Conservation (phyloP, 1,284 basidiomycete genomes). For the Ganoderma leucocontextum region DNA sequence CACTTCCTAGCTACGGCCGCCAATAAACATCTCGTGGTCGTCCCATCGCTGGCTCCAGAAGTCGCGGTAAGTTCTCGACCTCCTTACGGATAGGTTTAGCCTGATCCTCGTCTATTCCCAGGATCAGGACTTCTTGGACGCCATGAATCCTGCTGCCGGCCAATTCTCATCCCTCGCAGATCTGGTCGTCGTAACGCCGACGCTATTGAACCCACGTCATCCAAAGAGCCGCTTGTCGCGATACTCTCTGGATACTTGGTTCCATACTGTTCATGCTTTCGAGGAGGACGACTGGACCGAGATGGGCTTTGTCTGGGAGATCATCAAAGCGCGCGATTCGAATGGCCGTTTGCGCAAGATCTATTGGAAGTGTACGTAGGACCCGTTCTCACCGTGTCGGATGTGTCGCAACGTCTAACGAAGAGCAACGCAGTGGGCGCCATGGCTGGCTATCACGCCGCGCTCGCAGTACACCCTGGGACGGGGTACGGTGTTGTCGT, state of each 20-base stretch:
- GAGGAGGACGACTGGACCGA: slow-evolving; percentile 50
- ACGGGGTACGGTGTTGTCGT: slow-evolving; percentile 56
- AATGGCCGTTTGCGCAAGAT: slow-evolving; percentile 49
- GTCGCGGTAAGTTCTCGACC: slow-evolving; percentile 24
- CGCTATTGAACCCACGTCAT: slow-evolving; percentile 50
- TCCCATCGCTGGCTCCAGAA: slow-evolving; percentile 32
- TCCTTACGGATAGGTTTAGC: not conserved
- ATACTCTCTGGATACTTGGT: slow-evolving; percentile 51
- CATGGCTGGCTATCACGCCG: slow-evolving; percentile 53
- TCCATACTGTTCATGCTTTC: slow-evolving; percentile 47
- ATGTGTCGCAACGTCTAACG: slow-evolving; percentile 20
- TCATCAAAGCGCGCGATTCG: slow-evolving; percentile 45
- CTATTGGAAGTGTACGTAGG: slow-evolving; percentile 40
- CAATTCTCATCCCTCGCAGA: slow-evolving; percentile 59
- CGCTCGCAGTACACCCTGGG: slow-evolving; percentile 53
- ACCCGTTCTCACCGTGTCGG: not conserved
- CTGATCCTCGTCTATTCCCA: slow-evolving; percentile 24
- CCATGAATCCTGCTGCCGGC: slow-evolving; percentile 53
- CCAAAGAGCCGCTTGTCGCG: slow-evolving; percentile 47
- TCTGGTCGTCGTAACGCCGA: slow-evolving; percentile 49
- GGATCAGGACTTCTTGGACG: slow-evolving; percentile 51
- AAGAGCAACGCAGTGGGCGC: slow-evolving; percentile 48
- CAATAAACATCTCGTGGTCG: slow-evolving; percentile 32
- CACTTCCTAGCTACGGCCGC: slow-evolving; percentile 32
- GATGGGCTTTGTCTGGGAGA: slow-evolving; percentile 60